Conservation (phyloP, 2,329 filamentous ascomycete species). For the Xylariaceae sp. region DNA sequence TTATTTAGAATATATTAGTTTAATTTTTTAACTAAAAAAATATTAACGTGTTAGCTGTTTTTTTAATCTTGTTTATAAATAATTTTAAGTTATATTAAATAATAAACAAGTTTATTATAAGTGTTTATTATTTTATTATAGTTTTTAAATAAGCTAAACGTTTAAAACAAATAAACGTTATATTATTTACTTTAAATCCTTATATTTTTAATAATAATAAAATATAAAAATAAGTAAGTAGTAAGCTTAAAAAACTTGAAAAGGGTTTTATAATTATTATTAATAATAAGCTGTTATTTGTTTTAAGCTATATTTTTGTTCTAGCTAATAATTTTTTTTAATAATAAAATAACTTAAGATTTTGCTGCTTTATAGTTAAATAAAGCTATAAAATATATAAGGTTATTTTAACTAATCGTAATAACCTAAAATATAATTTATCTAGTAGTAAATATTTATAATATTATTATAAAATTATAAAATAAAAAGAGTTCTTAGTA, state of each 20-base stretch:
- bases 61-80: conserved; percentile 18
- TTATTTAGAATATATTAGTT: neutral
- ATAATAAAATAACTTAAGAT: conserved; percentile 15
- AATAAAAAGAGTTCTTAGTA: neutral
- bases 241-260: conserved; percentile 10
- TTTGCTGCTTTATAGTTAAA: conserved; percentile 4
- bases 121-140: conserved; percentile 5
- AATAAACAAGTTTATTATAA: conserved; percentile 20
- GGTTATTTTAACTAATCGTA: conserved; percentile 10
- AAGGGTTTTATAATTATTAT: conserved; percentile 12
- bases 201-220: conserved; percentile 18
- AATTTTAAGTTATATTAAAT: conserved; percentile 17
- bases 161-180: conserved; percentile 18
- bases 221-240: conserved; percentile 14
- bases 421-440: conserved; percentile 17
- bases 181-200: conserved; percentile 13
- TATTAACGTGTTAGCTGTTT: conserved; percentile 8
- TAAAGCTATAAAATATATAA: conserved; percentile 16
- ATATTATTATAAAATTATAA: conserved; percentile 20
- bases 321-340: conserved; percentile 13
- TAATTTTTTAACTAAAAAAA: conserved; percentile 1
- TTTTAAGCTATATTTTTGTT: conserved; percentile 16
- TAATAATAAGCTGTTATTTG: neutral
- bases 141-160: conserved; percentile 2
- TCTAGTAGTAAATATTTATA: conserved; percentile 8